phyloP scores from a whole-genome alignment of 2,329 filamentous ascomycete species.

The Tetracladium maxilliforme region DNA sequence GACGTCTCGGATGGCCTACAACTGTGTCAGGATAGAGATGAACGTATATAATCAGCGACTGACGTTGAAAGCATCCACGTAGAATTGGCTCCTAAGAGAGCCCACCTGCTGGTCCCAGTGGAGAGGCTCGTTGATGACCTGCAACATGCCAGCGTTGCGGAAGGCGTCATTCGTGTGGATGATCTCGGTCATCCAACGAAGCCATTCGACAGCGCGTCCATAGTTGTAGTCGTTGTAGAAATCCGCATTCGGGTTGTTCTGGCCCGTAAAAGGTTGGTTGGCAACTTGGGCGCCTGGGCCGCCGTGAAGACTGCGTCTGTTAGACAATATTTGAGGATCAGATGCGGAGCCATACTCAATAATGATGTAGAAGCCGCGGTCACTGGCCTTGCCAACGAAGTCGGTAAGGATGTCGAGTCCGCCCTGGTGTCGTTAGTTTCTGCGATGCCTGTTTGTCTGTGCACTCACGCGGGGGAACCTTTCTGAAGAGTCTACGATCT shows the following conservation, averaged over 20 bases:
- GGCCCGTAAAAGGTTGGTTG: conserved; percentile 24
- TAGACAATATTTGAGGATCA: too few relatives aligned
- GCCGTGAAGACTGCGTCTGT: conserved; percentile 30
- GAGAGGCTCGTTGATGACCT: conserved; percentile 42
- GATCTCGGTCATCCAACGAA: conserved; percentile 36
- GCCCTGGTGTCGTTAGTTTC: too few relatives aligned
- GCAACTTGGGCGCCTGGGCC: conserved; percentile 27
- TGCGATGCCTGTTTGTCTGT: too few relatives aligned
- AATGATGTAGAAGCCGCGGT: conserved; percentile 30
- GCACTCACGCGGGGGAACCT: too few relatives aligned
- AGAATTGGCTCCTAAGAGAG: too few relatives aligned
- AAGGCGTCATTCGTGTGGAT: conserved; percentile 32
- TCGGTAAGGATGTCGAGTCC: conserved; percentile 25
- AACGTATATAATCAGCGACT: conserved; percentile 3
- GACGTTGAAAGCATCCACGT: conserved; percentile 26
- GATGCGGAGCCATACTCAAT: too few relatives aligned
- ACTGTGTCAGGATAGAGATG: conserved; percentile 1
- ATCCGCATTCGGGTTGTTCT: conserved; percentile 22
- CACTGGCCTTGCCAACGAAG: conserved; percentile 25
- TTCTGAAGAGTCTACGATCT: conserved; percentile 24
- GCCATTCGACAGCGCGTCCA: conserved; percentile 35
- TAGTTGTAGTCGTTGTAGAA: conserved; percentile 44
- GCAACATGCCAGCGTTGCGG: conserved; percentile 41
- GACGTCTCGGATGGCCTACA: conserved; percentile 27
- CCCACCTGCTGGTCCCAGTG: conserved; percentile 19